Percentiles rank a stretch among this genome's conserved stretches.
These are phyloP conservation scores for Cadophora sp. DNA, from an alignment of 2,329 filamentous ascomycete species.

Conservation along the genomic window DNA sequence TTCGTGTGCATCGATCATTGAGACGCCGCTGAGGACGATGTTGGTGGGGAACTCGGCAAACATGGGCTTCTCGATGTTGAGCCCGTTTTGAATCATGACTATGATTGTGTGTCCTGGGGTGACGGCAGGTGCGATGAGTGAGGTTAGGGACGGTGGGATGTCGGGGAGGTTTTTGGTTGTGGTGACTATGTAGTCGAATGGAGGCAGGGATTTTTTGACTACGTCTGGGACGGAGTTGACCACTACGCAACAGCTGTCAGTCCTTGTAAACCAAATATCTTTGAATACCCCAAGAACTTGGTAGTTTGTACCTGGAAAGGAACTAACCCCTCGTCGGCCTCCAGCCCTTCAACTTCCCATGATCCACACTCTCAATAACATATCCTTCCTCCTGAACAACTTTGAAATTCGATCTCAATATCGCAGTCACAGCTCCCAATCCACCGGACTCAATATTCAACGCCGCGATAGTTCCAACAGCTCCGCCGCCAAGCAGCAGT, in stretches of 20 bases:
- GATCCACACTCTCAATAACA: conserved; percentile 34
- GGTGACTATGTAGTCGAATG: conserved; percentile 26
- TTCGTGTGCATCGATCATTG: conserved; percentile 34
- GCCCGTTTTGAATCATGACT: conserved; percentile 34
- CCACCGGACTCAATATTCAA: conserved; percentile 32
- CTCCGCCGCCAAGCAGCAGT: conserved; percentile 33
- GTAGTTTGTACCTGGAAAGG: too few relatives aligned
- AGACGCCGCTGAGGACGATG: conserved; percentile 32
- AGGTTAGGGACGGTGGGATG: conserved; percentile 45
- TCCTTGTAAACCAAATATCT: too few relatives aligned
- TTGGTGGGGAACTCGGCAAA: conserved; percentile 34
- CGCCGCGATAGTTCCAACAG: conserved; percentile 30
- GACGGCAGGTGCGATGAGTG: conserved; percentile 31
- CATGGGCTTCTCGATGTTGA: conserved; percentile 34
- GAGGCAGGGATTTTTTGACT: conserved; percentile 37
- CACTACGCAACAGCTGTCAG: conserved; percentile 44
- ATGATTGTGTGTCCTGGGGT: conserved; percentile 32
- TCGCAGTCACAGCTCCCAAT: conserved; percentile 32
- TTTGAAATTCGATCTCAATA: conserved; percentile 36
- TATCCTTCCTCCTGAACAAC: conserved; percentile 33
- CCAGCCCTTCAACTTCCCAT: conserved; percentile 29
- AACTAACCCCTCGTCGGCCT: conserved; percentile 26
- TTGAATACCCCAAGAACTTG: too few relatives aligned
- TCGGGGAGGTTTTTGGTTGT: conserved; percentile 35
- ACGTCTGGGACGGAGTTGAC: conserved; percentile 53